Base-by-base conservation (phyloP, 345 rosid species). In the Citrus glauca region DNA sequence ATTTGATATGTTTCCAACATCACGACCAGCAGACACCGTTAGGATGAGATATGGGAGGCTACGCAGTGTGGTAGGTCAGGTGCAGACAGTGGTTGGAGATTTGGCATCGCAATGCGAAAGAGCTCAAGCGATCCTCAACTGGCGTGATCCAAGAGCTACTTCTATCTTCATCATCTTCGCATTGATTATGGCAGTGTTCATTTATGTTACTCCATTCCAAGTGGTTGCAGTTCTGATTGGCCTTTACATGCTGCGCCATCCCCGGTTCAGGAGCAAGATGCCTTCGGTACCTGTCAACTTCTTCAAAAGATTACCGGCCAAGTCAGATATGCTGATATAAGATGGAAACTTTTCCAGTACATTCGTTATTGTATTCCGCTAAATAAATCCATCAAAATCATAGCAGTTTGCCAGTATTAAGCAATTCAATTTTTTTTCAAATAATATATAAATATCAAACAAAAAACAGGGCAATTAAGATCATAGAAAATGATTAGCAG, bases 111-210 rank as follows among this genome's bases (percentile, higher is more conserved):
- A 94, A 81, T 92, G 90, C 69, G 99, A 96, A 84, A 89, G 99
- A 76, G 78, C 89, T 53, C 98, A 88, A 71, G 95, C 98, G 19
- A 42, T 96, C 25, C 91, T 96, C 40, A 91, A 93, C 90, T 94
- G 99, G 99, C 82, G 99, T 78, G 99, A 96, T 83, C 91, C 96
- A 10, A 86, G 98, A 76, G 99, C 92, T 13, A 92, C 97, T 0
- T 89, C 94, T 24, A 86, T 89, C 64, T 92, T 96, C 71, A 86
- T 92, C 77, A 81, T 92, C 79, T 86, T 94, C 74, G 83, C 95
- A 9, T 77, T 96, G 87, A 79, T 94, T 57, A 87, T 86, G 85
- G 98, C 99, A 4, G 86, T 92, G 71, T 85, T 90, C 57, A 89
- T 90, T 37, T 96, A 94, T 66, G 76, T 96, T 42, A 90, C 97